Base-by-base conservation (phyloP, 768 basidiomycete genomes). In the Cubamyces lactineus region DNA sequence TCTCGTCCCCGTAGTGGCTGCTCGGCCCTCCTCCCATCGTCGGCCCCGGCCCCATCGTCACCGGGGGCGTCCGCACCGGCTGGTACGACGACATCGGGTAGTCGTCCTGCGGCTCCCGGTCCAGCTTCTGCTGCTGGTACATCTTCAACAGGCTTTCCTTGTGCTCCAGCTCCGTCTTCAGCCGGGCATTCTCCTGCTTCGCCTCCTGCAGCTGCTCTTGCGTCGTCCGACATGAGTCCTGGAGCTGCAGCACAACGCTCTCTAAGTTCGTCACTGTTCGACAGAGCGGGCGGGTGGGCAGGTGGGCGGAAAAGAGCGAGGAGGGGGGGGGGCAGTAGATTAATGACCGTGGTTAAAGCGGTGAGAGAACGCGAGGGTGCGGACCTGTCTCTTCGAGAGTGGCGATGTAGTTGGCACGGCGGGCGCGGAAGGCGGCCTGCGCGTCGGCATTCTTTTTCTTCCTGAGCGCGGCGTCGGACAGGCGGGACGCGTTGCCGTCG, bases 371-470 rank as follows among this genome's bases (percentile, higher is more conserved):
- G 64, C 58, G 40, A 53, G 47, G 15, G 53, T n/a, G 65, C 77
- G 52, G 58, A 79, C 79, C 79, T 79, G 91, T 91, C 72, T 91
- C 91, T 74, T 94, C 92, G 64, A 94, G 84, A 13, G 91, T 93
- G 45, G 89, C 85, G 71, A 94, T 94, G 73, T 94, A 94, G 74
- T 91, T 92, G 51, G 89, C 90, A 66, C 92, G 82, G 66, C 90
- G 77, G 51, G 88, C 88, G 65, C 90, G 81, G 74, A 92, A 93
- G 61, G 91, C 90, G 56, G 92, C 91, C 76, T 94, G 92, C 2
- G 92, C 92, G 71, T 92, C 89, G 39, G 92, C 92, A 69, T 94
- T 94, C 78, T 94, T 94, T 80, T 91, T 91, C 79, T 91, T 92
- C 66, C 91, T 79, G 68, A 89, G 79, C 38, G 87, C 86, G 13